Evolutionary conservation across 2,329 filamentous ascomycete genomes (phyloP).

Genomic region (Talaromyces rugulosus): DNA sequence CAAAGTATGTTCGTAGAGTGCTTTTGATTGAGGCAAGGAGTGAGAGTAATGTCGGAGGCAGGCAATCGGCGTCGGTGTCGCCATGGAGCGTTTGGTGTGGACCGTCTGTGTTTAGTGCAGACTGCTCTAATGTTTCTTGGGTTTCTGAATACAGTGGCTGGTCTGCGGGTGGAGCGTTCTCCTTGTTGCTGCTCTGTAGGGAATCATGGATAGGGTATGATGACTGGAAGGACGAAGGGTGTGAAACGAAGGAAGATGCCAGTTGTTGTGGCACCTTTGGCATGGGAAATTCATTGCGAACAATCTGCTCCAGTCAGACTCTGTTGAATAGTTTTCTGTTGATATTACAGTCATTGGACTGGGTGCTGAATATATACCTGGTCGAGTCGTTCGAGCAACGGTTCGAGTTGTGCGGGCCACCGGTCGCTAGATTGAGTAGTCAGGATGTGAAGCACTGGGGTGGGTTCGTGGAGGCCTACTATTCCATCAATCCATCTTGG

Average conservation of each 20-base stretch:
- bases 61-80: slow-evolving; percentile 44
- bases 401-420: slow-evolving; percentile 65
- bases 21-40: slow-evolving; percentile 58
- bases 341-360: neutral
- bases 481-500: slow-evolving; percentile 55
- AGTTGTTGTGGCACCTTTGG: slow-evolving; percentile 52
- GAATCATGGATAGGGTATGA: slow-evolving; percentile 25
- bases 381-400: slow-evolving; percentile 65
- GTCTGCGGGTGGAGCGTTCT: slow-evolving; percentile 28
- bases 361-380: slow-evolving; percentile 41
- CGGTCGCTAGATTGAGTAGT: slow-evolving; percentile 49
- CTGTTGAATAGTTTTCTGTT: neutral
- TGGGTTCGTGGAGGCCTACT: slow-evolving; percentile 39
- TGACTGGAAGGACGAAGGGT: slow-evolving; percentile 19
- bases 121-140: slow-evolving; percentile 36
- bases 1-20: slow-evolving; percentile 64
- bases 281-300: slow-evolving; percentile 70
- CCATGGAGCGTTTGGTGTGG: slow-evolving; percentile 37
- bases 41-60: slow-evolving; percentile 61
- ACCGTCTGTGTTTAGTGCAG: slow-evolving; percentile 35
- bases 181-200: slow-evolving; percentile 33
- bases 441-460: neutral
- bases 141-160: slow-evolving; percentile 25
- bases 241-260: slow-evolving; percentile 32
- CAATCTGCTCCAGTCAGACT: slow-evolving; percentile 55